Evolutionary conservation across 495 filamentous ascomycete species (phyloP).

Genomic region (Aspergillus diversus): DNA sequence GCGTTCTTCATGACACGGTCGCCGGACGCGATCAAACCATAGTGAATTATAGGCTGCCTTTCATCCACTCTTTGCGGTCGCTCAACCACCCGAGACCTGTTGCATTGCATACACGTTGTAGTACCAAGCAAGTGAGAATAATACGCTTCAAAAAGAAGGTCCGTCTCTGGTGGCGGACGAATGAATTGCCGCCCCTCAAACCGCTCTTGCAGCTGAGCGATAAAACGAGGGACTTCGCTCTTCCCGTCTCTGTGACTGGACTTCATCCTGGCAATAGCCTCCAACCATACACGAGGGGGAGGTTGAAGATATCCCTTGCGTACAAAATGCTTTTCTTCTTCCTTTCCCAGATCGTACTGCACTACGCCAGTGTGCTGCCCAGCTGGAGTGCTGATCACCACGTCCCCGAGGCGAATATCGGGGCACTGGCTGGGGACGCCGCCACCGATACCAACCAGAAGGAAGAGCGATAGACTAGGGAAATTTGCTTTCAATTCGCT

Average conservation of each 20-base stretch:
- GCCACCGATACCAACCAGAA: neutral
- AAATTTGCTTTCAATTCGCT: neutral
- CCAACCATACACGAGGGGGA: neutral
- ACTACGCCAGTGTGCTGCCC: slow-evolving; percentile 32
- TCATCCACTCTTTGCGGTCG: neutral
- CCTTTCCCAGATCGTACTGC: slow-evolving; percentile 40
- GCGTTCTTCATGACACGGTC: neutral
- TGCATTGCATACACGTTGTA: neutral
- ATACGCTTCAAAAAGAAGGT: neutral
- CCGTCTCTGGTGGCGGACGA: neutral
- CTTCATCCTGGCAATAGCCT: neutral
- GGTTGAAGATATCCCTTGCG: neutral
- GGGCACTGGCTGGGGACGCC: neutral
- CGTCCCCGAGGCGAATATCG: neutral
- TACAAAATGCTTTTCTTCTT: neutral
- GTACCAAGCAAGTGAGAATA: neutral
- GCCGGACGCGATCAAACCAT: neutral
- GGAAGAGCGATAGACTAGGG: neutral
- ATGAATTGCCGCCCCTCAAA: neutral
- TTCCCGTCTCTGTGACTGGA: neutral
- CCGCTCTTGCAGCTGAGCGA: neutral
- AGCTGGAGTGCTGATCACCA: slow-evolving; percentile 17
- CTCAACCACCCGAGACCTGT: neutral
- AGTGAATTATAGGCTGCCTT: neutral
- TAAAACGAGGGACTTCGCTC: neutral